Evolutionary conservation across 2,329 filamentous ascomycete genomes (phyloP).

Genomic region (Talaromyces sp.): DNA sequence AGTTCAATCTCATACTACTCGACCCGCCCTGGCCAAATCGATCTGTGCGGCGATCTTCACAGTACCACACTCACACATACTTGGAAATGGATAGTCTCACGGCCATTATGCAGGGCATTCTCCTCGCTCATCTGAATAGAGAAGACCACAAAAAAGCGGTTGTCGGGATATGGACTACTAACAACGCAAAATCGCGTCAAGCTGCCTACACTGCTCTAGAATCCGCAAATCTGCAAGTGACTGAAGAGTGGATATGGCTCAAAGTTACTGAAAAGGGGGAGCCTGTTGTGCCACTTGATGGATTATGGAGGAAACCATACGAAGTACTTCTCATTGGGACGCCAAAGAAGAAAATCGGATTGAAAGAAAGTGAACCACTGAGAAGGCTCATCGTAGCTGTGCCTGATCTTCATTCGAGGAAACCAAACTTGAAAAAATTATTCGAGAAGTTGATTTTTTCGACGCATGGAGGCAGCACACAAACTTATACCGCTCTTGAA

Average conservation of each 20-base stretch:
- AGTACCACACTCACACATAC: slow-evolving; percentile 38
- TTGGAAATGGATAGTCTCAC: slow-evolving; percentile 23
- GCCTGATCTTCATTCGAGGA: slow-evolving; percentile 60
- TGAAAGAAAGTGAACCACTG: slow-evolving; percentile 7
- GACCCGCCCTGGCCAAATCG: slow-evolving; percentile 61
- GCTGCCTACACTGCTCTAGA: slow-evolving; percentile 40
- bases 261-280: slow-evolving; percentile 52
- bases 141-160: slow-evolving; percentile 25
- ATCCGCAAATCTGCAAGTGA: slow-evolving; percentile 42
- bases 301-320: slow-evolving; percentile 55
- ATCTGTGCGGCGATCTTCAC: slow-evolving; percentile 48
- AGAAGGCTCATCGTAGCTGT: slow-evolving; percentile 53
- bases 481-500: slow-evolving; percentile 48
- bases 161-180: slow-evolving; percentile 58
- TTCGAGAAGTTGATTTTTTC: slow-evolving; percentile 37
- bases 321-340: slow-evolving; percentile 50
- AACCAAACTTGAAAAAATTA: slow-evolving; percentile 54
- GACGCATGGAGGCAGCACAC: background rate
- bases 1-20: slow-evolving; percentile 55
- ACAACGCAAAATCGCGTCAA: slow-evolving; percentile 46
- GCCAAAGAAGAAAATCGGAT: slow-evolving; percentile 11
- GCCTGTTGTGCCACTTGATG: slow-evolving; percentile 46
- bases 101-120: slow-evolving; percentile 35
- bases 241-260: slow-evolving; percentile 60
- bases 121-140: slow-evolving; percentile 37